These are phyloP conservation scores for Ogataea pignaliae DNA, from an alignment of 805 yeast species.

Conservation along the genomic window DNA sequence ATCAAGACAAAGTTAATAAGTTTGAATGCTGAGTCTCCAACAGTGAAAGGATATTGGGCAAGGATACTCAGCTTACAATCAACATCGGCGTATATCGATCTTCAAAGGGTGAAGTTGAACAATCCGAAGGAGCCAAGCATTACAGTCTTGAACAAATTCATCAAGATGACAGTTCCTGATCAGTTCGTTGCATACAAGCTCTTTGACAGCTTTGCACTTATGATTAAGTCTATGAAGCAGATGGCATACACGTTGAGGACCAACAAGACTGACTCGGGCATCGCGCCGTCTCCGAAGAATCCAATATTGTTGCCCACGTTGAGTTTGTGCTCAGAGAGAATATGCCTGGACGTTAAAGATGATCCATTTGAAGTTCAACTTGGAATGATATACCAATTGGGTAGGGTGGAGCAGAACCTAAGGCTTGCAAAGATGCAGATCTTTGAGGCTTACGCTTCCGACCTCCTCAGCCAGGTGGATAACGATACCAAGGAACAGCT, in stretches of 20 bases:
- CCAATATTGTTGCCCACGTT: constrained; percentile 38
- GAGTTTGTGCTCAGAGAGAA: constrained; percentile 34
- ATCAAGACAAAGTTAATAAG: constrained; percentile 31
- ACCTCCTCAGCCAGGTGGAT: neutral
- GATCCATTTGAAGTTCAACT: constrained; percentile 64
- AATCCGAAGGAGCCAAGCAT: constrained; percentile 1
- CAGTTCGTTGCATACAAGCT: constrained; percentile 70
- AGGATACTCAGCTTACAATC: constrained; percentile 35
- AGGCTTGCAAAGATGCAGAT: constrained; percentile 37
- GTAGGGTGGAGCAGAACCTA: constrained; percentile 50
- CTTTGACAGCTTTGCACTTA: constrained; percentile 72
- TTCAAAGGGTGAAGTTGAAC: neutral
- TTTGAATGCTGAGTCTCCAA: constrained; percentile 50
- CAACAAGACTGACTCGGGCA: constrained; percentile 33
- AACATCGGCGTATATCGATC: constrained; percentile 7
- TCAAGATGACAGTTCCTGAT: constrained; percentile 62
- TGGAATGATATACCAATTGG: constrained; percentile 53
- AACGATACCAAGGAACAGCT: neutral
- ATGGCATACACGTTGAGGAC: constrained; percentile 44
- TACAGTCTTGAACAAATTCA: constrained; percentile 27
- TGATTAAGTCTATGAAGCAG: constrained; percentile 64
- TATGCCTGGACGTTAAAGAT: constrained; percentile 51
- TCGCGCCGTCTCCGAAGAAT: constrained; percentile 35
- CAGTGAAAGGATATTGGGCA: constrained; percentile 42
- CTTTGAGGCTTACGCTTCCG: constrained; percentile 9